Conservation (phyloP, 2,329 filamentous ascomycete species). For the Verticillium isaacii region DNA sequence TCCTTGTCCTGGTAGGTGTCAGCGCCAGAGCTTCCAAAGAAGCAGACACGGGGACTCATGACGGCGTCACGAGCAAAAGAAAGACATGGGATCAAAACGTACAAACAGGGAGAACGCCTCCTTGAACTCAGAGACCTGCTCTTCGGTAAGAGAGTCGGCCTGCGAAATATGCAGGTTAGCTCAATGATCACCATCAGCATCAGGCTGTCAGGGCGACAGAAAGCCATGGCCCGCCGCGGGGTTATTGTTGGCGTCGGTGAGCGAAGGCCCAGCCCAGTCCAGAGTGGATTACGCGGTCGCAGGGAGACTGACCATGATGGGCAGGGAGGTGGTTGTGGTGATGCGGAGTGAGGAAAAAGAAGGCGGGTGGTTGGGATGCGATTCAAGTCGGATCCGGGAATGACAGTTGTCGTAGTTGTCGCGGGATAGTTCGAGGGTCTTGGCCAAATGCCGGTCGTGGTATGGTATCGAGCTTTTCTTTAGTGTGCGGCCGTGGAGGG, state of each 20-base stretch:
- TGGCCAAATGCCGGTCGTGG: constrained; percentile 6
- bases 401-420: not conserved
- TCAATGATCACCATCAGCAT: not conserved
- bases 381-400: not conserved
- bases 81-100: constrained; percentile 39
- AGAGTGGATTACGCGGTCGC: not conserved
- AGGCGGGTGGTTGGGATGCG: not conserved
- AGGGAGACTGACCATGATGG: constrained; percentile 4
- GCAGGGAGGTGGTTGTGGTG: not conserved
- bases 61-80: not conserved
- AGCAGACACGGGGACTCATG: constrained; percentile 9
- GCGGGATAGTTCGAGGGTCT: constrained; percentile 6
- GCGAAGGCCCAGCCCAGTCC: not conserved
- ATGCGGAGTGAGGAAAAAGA: not conserved
- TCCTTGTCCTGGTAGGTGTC: constrained; percentile 69
- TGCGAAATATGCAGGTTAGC: constrained; percentile 30
- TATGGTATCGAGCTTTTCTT: constrained; percentile 12
- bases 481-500: constrained; percentile 12
- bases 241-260: not conserved
- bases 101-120: constrained; percentile 99
- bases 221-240: not conserved
- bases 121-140: constrained; percentile 99
- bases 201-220: not conserved
- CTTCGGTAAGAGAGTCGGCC: constrained; percentile 98
- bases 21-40: not conserved